A percentile compares a stretch with the other conserved stretches of the same genome.
Evolutionary conservation across 345 rosid genomes (phyloP).

Genomic region (Aurinia saxatilis): DNA sequence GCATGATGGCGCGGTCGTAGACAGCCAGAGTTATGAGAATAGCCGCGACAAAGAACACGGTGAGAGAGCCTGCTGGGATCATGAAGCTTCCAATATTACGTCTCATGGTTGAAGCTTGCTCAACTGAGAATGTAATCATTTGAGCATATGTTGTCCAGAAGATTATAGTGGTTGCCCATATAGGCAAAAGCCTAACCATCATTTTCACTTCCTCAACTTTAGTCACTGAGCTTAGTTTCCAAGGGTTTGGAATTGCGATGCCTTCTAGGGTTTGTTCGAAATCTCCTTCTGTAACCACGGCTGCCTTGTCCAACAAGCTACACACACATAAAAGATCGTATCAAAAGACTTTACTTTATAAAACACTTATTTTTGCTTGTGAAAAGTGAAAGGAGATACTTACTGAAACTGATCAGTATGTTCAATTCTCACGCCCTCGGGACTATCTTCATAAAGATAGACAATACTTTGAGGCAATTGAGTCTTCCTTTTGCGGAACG

Average conservation of each 20-base stretch:
- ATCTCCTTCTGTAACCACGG: slow-evolving; percentile 36
- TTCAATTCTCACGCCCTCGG: slow-evolving; percentile 41
- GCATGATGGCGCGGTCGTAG: slow-evolving; percentile 52
- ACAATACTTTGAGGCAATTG: slow-evolving; percentile 40
- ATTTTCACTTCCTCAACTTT: slow-evolving; percentile 62
- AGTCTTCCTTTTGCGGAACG: slow-evolving; percentile 44
- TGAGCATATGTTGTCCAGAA: slow-evolving; percentile 63
- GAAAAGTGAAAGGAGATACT: slow-evolving; percentile 1
- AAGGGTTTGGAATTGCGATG: slow-evolving; percentile 29
- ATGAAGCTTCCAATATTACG: slow-evolving; percentile 37
- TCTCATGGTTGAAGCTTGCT: slow-evolving; percentile 71
- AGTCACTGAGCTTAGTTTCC: slow-evolving; percentile 49
- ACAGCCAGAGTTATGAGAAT: slow-evolving; percentile 42
- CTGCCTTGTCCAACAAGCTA: slow-evolving; percentile 59
- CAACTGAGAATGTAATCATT: slow-evolving; percentile 67
- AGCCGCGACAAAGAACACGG: slow-evolving; percentile 47
- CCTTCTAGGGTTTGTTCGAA: slow-evolving; percentile 20
- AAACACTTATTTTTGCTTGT: not conserved
- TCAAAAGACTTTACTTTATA: not conserved
- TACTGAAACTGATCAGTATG: slow-evolving; percentile 63
- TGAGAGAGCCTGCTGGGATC: slow-evolving; percentile 66
- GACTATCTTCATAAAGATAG: slow-evolving; percentile 44
- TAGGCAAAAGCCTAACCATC: slow-evolving; percentile 45
- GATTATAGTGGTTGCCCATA: slow-evolving; percentile 62
- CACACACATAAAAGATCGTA: not conserved